Evolutionary conservation across 1,139 yeast genomes (phyloP).

Genomic region (Taphrina betulina): DNA sequence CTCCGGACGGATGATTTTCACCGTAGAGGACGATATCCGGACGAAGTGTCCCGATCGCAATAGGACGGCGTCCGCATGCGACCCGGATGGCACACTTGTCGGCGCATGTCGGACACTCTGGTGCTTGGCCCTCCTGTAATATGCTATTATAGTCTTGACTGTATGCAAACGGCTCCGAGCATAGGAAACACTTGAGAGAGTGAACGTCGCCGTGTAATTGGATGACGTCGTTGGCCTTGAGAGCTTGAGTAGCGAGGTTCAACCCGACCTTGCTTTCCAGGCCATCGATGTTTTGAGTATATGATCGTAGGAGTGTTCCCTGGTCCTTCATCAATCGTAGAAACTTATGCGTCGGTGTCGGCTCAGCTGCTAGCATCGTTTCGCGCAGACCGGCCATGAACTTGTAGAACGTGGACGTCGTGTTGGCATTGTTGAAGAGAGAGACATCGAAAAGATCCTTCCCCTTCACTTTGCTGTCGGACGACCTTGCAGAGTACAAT

Average conservation of each 20-base stretch:
- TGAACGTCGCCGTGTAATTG: constrained; percentile 81
- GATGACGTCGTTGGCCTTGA: constrained; percentile 31
- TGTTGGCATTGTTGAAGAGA: constrained; percentile 64
- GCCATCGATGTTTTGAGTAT: constrained; percentile 75
- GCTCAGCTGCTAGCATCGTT: constrained; percentile 63
- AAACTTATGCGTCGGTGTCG: constrained; percentile 82
- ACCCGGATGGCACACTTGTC: constrained; percentile 49
- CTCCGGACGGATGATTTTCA: constrained; percentile 74
- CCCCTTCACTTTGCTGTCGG: constrained; percentile 57
- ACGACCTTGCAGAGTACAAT: constrained; percentile 52
- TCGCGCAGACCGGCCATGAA: constrained; percentile 73
- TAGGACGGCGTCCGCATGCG: constrained; percentile 61
- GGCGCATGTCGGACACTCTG: constrained; percentile 63
- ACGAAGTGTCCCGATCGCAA: constrained; percentile 61
- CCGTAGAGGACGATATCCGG: constrained; percentile 79
- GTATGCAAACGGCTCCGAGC: constrained; percentile 66
- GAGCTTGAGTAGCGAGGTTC: constrained; percentile 39
- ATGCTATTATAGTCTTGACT: constrained; percentile 50
- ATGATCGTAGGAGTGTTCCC: constrained; percentile 74
- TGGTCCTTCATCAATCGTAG: constrained; percentile 63
- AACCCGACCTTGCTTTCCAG: constrained; percentile 52
- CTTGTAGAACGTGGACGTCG: constrained; percentile 69
- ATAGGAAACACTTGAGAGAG: constrained; percentile 67
- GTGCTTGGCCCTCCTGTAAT: constrained; percentile 57
- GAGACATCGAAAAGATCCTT: constrained; percentile 88